Evolutionary conservation across 495 filamentous ascomycete species (phyloP).

Genomic region (Staphylotrichum longicolle): DNA sequence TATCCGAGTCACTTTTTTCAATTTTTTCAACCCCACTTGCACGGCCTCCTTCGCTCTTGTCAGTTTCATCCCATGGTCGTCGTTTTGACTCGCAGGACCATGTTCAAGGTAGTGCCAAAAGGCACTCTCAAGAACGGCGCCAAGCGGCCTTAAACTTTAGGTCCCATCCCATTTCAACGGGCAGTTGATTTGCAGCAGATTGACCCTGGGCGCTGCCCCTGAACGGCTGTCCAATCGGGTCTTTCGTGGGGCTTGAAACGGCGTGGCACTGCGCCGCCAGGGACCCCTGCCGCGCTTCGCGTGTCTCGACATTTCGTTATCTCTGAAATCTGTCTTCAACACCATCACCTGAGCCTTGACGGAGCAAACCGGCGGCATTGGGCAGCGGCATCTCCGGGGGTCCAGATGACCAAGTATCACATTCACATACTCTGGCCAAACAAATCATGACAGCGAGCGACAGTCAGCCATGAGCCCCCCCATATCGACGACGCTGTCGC

Average conservation of each 20-base stretch:
- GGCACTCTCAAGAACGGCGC: too few species aligned
- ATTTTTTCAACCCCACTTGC: neutral
- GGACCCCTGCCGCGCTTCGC: conserved; percentile 1
- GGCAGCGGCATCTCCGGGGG: neutral
- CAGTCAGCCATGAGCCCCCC: conserved; percentile 15
- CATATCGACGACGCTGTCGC: conserved; percentile 50
- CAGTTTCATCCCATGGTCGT: neutral
- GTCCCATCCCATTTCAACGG: neutral
- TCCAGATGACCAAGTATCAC: neutral
- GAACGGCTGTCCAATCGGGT: conserved; percentile 10
- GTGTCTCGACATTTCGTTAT: conserved; percentile 13
- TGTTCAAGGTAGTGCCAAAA: too few species aligned
- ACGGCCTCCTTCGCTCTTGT: too few species aligned
- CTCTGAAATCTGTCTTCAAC: conserved; percentile 24
- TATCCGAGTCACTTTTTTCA: conserved; percentile 20
- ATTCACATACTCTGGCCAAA: neutral
- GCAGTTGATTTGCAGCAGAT: neutral
- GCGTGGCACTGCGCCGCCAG: neutral
- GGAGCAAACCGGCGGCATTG: neutral
- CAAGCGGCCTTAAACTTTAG: neutral
- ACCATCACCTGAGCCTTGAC: neutral
- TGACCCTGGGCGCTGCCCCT: neutral
- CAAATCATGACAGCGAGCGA: conserved; percentile 6
- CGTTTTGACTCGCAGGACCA: too few species aligned
- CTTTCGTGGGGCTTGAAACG: neutral